These are phyloP conservation scores for Phytophthora fragariaefolia DNA, from an alignment of 352 stramenopile species.

Conservation along the genomic window DNA sequence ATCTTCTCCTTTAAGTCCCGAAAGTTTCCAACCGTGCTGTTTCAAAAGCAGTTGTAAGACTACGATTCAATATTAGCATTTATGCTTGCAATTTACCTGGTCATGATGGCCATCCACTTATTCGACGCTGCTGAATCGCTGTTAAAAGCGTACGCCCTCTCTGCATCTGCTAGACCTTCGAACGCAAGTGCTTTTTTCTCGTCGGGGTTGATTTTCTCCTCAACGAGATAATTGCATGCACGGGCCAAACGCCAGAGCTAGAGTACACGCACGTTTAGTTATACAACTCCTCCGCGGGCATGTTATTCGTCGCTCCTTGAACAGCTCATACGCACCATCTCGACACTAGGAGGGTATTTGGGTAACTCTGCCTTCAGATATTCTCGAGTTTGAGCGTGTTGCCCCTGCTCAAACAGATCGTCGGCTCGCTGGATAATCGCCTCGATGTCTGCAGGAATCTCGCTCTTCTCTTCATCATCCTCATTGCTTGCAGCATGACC, in stretches of 20 bases:
- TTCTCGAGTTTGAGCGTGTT: slow-evolving; percentile 47
- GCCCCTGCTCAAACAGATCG: slow-evolving; percentile 54
- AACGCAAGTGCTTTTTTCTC: slow-evolving; percentile 65
- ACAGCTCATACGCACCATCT: slow-evolving; percentile 46
- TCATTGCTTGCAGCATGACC: slow-evolving; percentile 10
- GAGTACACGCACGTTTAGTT: neutral
- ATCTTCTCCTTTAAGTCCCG: slow-evolving; percentile 76
- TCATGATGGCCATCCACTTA: slow-evolving; percentile 85
- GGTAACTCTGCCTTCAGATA: slow-evolving; percentile 51
- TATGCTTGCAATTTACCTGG: slow-evolving; percentile 32
- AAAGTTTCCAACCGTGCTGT: slow-evolving; percentile 65
- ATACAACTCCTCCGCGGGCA: neutral
- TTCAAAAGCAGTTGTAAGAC: slow-evolving; percentile 1
- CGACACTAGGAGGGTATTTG: slow-evolving; percentile 48
- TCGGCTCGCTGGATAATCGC: slow-evolving; percentile 49
- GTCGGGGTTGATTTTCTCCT: slow-evolving; percentile 45
- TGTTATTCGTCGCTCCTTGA: neutral
- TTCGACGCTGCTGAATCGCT: slow-evolving; percentile 59
- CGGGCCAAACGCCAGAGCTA: slow-evolving; percentile 73
- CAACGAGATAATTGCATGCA: slow-evolving; percentile 65
- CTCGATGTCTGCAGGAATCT: slow-evolving; percentile 34
- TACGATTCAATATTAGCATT: neutral
- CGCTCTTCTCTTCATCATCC: slow-evolving; percentile 50
- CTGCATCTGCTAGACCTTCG: slow-evolving; percentile 57
- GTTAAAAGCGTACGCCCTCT: slow-evolving; percentile 59